Evolutionary conservation across 1,284 basidiomycete species (phyloP), one percentile per base, ranked within the genome.

Genomic region (Moniliophthora roreri): DNA sequence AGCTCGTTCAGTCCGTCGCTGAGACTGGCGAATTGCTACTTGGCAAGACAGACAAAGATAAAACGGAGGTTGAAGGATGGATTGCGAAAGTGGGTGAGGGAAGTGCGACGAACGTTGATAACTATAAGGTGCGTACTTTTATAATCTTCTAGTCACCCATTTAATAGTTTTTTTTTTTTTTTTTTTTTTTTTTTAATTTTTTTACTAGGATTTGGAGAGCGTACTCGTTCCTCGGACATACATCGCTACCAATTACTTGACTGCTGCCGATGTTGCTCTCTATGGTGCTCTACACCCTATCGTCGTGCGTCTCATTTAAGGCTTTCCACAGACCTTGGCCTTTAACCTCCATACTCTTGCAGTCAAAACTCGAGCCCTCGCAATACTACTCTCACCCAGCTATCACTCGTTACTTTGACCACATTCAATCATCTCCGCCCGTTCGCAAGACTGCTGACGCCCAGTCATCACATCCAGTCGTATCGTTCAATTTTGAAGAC

Each of bases 321-420:
- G 20, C 18, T 16, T 34, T 11, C 24, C 15, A 32, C n/a, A 20
- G n/a, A 15, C 20, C 36, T 34, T 6, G 21, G n/a, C 8, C 41
- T 51, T 51, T 23, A 37, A 34, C n/a, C 11, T 15, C 18, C n/a
- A n/a, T 10, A 20, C 16, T 10, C 28, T 48, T 52, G 3, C 63
- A 92, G 90, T 81, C 85, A 6, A 82, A 84, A 66, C 69, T 87
- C 23, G 79, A 81, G 58, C 75, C 87, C 0, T 61, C 79, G 20
- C 82, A 89, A 68, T 87, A 91, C 73, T 87, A 88, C 66, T 72
- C 84, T 24, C 80, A 84, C 53, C 92, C 95, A 5, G 81, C 91
- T 23, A 71, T 98, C 45, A 90, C 91, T 42, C 91, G 95, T 50
- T 96, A 95, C 79, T 96, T 97, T 67, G 89, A 95, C 68, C 91